Evolutionary conservation across 2,329 filamentous ascomycete genomes (phyloP), one percentile per base, ranked within the genome.

Genomic region (Ramularia endophylla): DNA sequence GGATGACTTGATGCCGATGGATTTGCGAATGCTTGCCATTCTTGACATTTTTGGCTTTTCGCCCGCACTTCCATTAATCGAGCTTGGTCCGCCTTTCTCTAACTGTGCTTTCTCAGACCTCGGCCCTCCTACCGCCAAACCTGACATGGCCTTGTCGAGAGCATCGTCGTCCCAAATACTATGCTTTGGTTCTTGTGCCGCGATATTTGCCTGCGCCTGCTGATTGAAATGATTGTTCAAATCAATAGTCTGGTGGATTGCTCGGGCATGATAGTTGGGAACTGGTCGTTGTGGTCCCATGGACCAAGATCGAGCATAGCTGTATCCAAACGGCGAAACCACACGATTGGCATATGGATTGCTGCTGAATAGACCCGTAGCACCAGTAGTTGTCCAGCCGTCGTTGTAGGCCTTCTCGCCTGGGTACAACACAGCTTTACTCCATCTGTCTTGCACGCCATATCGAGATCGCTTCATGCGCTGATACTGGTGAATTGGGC

Each of bases 391-490:
- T 34, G 40, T 46, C 37, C 43, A 50, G 42, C 62, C 58, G 43
- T 61, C 58, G 44, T 65, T 65, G 3, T 37, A 46, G 11, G 37
- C 32, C 27, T 43, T 41, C 45, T 42, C 43, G 50, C 68, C 67
- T 25, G 68, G 68, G 48, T 71, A 72, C 60, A 70, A 67, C 39
- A 72, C 69, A 1, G 69, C 69, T 42, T 62, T 61, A 13, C 63
- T 63, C 69, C 69, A 72, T 48, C 57, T 57, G 5, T 67, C 55
- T 39, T 68, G 65, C 2, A 70, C 58, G 4, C 35, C 36, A 17
- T 65, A 58, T 5, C 69, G 62, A n/a, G 41, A 46, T 39, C 53
- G 52, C 47, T 70, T 70, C 33, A 46, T 53, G 12, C 44, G 46
- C 37, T 62, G 48, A 45, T 70, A 72, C 17, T 57, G 45, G 43